Conservation (phyloP, 441 rosid genomes). For the Erodium texanum region DNA sequence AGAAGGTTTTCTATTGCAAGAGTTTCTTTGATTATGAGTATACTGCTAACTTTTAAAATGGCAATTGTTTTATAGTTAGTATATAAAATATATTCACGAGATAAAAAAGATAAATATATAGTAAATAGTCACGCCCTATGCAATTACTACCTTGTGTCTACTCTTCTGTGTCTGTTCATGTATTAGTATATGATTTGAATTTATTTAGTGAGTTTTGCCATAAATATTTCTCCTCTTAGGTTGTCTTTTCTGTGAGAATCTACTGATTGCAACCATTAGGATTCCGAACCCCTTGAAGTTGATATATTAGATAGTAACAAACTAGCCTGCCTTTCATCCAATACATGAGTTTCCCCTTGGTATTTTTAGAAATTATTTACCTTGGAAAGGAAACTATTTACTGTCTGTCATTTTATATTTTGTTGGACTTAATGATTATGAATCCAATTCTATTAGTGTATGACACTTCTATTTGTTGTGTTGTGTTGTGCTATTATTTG, state of each 20-base stretch:
- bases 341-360: not conserved
- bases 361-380: not conserved
- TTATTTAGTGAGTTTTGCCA: no score
- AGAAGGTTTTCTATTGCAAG: no score
- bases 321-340: not conserved
- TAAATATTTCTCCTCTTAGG: no score
- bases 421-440: not conserved
- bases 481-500: not conserved
- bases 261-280: not conserved
- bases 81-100: no score
- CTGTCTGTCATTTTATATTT: conserved; percentile 2
- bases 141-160: no score
- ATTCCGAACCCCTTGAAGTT: not conserved
- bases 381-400: not conserved
- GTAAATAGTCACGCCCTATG: no score
- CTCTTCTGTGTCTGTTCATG: no score
- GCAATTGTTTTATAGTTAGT: no score
- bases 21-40: no score
- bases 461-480: not conserved
- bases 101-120: no score
- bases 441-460: not conserved
- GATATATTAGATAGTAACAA: not conserved
- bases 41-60: no score
- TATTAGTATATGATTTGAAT: no score
- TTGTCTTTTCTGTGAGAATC: not conserved